phyloP scores from a whole-genome alignment of 805 yeast species.

The Yamadazyma philogaea region DNA sequence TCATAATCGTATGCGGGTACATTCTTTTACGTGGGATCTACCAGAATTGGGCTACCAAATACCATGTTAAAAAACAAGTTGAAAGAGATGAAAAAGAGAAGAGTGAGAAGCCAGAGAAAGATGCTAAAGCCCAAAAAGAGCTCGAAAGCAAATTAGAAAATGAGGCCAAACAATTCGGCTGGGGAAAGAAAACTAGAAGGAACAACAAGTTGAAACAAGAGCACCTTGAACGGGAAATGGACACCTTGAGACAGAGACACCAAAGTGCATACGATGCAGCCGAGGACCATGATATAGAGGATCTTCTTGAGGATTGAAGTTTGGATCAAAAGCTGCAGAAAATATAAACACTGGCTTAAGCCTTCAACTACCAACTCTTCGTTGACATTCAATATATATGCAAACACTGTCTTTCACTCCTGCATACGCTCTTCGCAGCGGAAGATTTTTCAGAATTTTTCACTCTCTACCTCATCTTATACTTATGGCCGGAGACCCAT shows the following conservation, averaged over 20 bases:
- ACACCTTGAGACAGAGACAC: slow-evolving; percentile 37
- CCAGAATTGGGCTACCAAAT: slow-evolving; percentile 53
- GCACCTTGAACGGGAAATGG: slow-evolving; percentile 45
- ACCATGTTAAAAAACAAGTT: slow-evolving; percentile 48
- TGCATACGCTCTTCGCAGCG: slow-evolving; percentile 11
- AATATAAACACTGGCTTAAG: too few relatives aligned
- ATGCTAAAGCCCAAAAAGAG: slow-evolving; percentile 34
- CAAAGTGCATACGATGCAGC: slow-evolving; percentile 46
- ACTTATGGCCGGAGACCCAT: slow-evolving; percentile 56
- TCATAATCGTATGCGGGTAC: slow-evolving; percentile 61
- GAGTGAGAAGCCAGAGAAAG: slow-evolving; percentile 32
- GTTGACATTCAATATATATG: neutral
- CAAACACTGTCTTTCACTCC: slow-evolving; percentile 1
- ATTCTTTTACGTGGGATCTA: slow-evolving; percentile 55
- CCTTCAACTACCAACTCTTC: too few relatives aligned
- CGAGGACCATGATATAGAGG: slow-evolving; percentile 68
- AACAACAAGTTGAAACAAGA: slow-evolving; percentile 54
- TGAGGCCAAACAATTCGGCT: slow-evolving; percentile 59
- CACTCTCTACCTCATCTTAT: slow-evolving; percentile 1
- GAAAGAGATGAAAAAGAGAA: slow-evolving; percentile 46
- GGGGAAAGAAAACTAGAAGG: slow-evolving; percentile 75
- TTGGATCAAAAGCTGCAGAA: neutral
- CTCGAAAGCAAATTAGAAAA: slow-evolving; percentile 24
- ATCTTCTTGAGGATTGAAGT: slow-evolving; percentile 54
- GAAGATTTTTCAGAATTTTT: slow-evolving; percentile 12